These are phyloP conservation scores for Drosera spatulata DNA, from an alignment of 179 eudicot genomes.

Conservation along the genomic window DNA sequence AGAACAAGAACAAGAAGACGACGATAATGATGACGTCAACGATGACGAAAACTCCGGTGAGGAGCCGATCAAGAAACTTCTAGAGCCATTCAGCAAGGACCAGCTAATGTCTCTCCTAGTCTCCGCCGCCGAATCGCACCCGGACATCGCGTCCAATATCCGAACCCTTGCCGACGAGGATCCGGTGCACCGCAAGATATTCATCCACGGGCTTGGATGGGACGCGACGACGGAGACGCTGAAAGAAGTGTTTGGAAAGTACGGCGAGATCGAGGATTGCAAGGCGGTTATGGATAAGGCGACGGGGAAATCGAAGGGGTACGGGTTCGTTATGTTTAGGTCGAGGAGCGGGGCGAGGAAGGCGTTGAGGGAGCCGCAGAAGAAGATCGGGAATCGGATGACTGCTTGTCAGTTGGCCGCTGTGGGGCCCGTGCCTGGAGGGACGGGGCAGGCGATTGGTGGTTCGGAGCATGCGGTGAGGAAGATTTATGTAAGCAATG, in stretches of 20 bases:
- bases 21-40: no score
- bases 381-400: constrained; percentile 28
- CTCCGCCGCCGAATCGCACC: constrained; percentile 74
- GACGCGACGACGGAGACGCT: constrained; percentile 30
- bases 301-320: constrained; percentile 23
- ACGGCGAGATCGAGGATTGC: constrained; percentile 28
- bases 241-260: constrained; percentile 10
- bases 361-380: constrained; percentile 27
- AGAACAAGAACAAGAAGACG: no score
- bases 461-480: constrained; percentile 15
- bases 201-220: constrained; percentile 32
- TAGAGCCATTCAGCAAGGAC: constrained; percentile 13
- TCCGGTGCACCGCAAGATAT: constrained; percentile 36
- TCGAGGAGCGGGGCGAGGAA: constrained; percentile 22
- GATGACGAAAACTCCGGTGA: constrained; percentile 1
- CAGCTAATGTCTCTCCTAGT: constrained; percentile 18
- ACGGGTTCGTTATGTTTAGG: constrained; percentile 22
- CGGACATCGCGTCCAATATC: constrained; percentile 55
- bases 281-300: constrained; percentile 23
- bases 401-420: constrained; percentile 26
- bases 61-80: constrained; percentile 10
- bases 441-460: not conserved
- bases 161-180: constrained; percentile 62
- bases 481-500: constrained; percentile 38
- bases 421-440: constrained; percentile 16